Conservation (phyloP, 75 land plant genomes). For the Cupressus sempervirens region DNA sequence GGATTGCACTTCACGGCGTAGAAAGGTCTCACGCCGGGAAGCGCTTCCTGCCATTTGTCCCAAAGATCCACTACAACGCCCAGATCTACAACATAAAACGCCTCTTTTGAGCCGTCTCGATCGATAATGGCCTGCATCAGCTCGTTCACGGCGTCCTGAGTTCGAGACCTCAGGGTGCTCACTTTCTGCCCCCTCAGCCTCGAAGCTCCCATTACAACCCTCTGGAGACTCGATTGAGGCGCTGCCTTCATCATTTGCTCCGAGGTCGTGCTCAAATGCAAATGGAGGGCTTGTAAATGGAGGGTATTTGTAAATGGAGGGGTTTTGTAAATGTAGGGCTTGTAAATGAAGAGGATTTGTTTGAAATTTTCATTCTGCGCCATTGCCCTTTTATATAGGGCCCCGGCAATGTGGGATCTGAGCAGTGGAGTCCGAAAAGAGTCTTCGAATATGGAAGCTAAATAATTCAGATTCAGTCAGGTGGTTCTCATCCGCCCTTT, state of each 20-base stretch:
- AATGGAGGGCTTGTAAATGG: neutral
- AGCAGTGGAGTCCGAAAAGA: neutral
- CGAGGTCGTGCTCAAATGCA: neutral
- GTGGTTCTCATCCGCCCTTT: neutral
- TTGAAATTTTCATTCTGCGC: neutral
- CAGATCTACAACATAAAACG: slow-evolving; percentile 47
- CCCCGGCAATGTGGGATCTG: neutral
- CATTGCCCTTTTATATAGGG: neutral
- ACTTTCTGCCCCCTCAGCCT: neutral
- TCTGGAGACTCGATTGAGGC: neutral
- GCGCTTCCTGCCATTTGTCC: slow-evolving; percentile 20
- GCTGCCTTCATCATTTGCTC: neutral
- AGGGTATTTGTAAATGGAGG: neutral
- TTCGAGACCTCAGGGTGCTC: neutral
- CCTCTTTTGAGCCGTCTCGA: slow-evolving; percentile 11
- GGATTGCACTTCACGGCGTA: slow-evolving; percentile 64
- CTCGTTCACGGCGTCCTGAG: slow-evolving; percentile 1
- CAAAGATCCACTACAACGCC: slow-evolving; percentile 23
- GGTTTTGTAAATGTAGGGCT: neutral
- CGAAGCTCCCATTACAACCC: neutral
- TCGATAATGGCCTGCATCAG: slow-evolving; percentile 13
- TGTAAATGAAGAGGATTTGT: neutral
- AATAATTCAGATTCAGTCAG: neutral
- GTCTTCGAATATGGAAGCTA: neutral
- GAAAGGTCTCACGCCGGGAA: slow-evolving; percentile 40